Evolutionary conservation across 306 rosid species (phyloP).

Genomic region (Sindora glabra): DNA sequence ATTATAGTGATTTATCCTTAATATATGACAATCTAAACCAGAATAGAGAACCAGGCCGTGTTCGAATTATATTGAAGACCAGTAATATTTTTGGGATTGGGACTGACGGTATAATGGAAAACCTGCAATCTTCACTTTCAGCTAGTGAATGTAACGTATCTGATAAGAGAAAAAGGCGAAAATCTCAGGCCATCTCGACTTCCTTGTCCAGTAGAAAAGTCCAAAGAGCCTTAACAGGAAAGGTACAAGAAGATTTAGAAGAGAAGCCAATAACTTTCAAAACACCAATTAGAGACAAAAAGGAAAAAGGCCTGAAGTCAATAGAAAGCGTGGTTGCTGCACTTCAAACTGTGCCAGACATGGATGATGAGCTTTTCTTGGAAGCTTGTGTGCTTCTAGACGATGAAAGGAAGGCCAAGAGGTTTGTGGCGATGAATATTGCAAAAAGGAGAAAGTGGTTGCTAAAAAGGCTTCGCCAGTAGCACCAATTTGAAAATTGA

Average conservation of each 20-base stretch:
- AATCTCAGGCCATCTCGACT: conserved; percentile 16
- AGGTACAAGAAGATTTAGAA: conserved; percentile 13
- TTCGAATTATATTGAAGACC: conserved; percentile 3
- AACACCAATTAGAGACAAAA: not conserved
- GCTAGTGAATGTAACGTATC: conserved; percentile 8
- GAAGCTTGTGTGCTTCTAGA: conserved; percentile 50
- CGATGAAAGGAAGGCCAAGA: conserved; percentile 44
- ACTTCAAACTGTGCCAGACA: conserved; percentile 45
- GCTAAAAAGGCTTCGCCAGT: conserved; percentile 26
- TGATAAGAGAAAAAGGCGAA: conserved; percentile 21
- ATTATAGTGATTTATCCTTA: conserved; percentile 23
- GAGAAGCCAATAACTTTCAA: not conserved
- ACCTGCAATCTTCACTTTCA: conserved; percentile 22
- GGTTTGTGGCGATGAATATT: conserved; percentile 52
- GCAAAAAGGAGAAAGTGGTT: conserved; percentile 42
- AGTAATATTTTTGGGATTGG: not conserved
- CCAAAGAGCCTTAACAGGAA: conserved; percentile 11
- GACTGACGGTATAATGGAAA: not conserved
- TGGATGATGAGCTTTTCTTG: conserved; percentile 44
- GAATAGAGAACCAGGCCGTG: conserved; percentile 2
- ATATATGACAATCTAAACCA: conserved; percentile 8
- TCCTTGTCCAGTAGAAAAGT: conserved; percentile 15
- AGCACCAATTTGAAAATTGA: too few species aligned
- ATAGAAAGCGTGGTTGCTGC: conserved; percentile 47
- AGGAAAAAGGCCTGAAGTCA: conserved; percentile 22